Percentiles rank a stretch among this genome's conserved stretches.
These are phyloP conservation scores for Gossypium anomalum DNA, from an alignment of 345 rosid species.

Conservation along the genomic window DNA sequence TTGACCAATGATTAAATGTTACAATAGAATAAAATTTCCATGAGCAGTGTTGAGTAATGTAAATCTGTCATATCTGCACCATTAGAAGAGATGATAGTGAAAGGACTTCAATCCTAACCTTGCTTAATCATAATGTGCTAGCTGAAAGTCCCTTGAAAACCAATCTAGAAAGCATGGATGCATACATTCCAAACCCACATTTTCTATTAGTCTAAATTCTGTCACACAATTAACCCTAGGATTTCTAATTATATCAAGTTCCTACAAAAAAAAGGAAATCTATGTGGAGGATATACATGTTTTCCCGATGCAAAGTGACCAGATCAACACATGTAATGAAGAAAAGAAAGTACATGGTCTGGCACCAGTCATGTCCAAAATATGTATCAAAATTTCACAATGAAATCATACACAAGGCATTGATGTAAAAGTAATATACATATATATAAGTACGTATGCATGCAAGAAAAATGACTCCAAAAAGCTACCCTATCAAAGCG, in stretches of 20 bases:
- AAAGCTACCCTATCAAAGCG: slow-evolving; percentile 90
- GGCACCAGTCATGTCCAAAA: background rate
- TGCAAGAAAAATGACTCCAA: background rate
- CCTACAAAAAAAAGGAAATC: background rate
- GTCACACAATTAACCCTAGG: background rate
- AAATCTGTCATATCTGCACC: background rate
- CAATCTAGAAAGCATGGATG: background rate
- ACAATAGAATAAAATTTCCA: slow-evolving; percentile 4
- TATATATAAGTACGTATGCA: background rate
- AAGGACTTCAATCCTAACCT: background rate
- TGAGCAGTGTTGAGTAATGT: background rate
- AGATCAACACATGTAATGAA: background rate
- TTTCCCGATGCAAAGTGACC: background rate
- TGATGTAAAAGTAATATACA: background rate
- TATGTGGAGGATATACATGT: background rate
- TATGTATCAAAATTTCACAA: background rate
- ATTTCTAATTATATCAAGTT: background rate
- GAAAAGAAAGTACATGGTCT: background rate
- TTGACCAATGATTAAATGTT: slow-evolving; percentile 24
- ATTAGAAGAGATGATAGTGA: background rate
- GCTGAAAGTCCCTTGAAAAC: background rate
- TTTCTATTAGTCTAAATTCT: background rate
- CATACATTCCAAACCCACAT: background rate
- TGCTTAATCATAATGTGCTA: background rate
- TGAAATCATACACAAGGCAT: background rate